phyloP scores from a whole-genome alignment of 1,284 basidiomycete species.

The Ceratobasidium sp. region DNA sequence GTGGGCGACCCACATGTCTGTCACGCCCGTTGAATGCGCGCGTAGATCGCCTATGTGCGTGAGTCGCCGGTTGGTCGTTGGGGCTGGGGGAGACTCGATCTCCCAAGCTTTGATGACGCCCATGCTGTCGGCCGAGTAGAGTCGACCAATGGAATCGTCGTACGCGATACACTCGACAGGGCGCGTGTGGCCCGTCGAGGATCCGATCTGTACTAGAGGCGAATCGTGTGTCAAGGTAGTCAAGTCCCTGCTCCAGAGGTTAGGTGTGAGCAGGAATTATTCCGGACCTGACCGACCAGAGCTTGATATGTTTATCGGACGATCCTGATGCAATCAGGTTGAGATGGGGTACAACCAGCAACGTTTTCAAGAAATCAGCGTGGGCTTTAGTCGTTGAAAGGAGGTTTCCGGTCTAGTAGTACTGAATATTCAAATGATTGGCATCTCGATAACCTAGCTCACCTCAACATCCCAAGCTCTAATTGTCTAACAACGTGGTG shows the following conservation, averaged over 20 bases:
- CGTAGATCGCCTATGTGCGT: conserved; percentile 64
- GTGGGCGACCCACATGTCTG: conserved; percentile 67
- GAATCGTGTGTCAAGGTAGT: conserved; percentile 54
- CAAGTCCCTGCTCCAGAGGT: conserved; percentile 61
- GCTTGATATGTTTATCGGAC: conserved; percentile 87
- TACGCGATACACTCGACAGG: conserved; percentile 71
- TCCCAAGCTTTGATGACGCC: conserved; percentile 80
- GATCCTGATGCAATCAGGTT: conserved; percentile 81
- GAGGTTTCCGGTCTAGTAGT: conserved; percentile 68
- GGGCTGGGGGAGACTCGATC: conserved; percentile 56
- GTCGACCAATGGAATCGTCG: conserved; percentile 55
- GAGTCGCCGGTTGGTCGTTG: conserved; percentile 60
- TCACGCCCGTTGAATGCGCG: conserved; percentile 81
- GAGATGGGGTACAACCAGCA: conserved; percentile 70
- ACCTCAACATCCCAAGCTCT: conserved; percentile 82
- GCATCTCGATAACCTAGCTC: conserved; percentile 43
- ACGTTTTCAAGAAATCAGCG: conserved; percentile 83
- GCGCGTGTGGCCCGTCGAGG: conserved; percentile 74
- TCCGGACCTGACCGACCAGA: conserved; percentile 90
- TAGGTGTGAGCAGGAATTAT: neutral
- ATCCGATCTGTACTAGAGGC: conserved; percentile 62
- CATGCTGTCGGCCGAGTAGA: conserved; percentile 84
- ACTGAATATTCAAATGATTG: conserved; percentile 32
- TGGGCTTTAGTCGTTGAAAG: conserved; percentile 81
- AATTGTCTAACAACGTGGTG: conserved; percentile 62